Conservation (phyloP, 805 yeast genomes). For the Sugiyamaella qingdaonensis region DNA sequence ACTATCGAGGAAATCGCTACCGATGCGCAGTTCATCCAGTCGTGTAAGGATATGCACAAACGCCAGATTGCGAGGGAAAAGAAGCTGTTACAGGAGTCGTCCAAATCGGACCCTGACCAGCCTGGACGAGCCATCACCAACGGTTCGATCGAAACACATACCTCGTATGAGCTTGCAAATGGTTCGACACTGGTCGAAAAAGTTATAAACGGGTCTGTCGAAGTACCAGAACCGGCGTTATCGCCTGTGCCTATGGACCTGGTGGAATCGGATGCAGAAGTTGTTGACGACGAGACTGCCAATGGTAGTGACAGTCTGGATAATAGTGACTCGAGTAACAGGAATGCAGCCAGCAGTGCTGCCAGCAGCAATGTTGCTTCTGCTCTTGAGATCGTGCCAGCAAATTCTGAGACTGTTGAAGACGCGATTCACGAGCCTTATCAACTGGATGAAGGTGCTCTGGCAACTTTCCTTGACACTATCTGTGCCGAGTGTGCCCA, state of each 20-base stretch:
- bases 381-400: no score
- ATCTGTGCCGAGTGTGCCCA: constrained; percentile 15
- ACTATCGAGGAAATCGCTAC: constrained; percentile 76
- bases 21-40: constrained; percentile 63
- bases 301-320: no score
- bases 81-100: constrained; percentile 22
- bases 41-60: constrained; percentile 67
- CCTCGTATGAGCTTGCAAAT: neutral
- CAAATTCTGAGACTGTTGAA: no score
- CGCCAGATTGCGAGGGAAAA: constrained; percentile 37
- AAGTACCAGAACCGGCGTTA: neutral
- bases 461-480: neutral
- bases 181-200: neutral
- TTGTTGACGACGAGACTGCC: neutral
- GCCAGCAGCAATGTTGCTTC: no score
- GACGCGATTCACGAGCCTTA: neutral
- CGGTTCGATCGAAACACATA: neutral
- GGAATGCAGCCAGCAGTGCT: no score
- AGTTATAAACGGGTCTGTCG: neutral
- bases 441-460: neutral
- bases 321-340: no score
- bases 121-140: neutral
- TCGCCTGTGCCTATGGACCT: neutral
- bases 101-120: constrained; percentile 2
- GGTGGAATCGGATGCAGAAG: neutral